Evolutionary conservation across 495 filamentous ascomycete genomes (phyloP), one percentile per base, ranked within the genome.

Genomic region (Clohesyomyces aquaticus): DNA sequence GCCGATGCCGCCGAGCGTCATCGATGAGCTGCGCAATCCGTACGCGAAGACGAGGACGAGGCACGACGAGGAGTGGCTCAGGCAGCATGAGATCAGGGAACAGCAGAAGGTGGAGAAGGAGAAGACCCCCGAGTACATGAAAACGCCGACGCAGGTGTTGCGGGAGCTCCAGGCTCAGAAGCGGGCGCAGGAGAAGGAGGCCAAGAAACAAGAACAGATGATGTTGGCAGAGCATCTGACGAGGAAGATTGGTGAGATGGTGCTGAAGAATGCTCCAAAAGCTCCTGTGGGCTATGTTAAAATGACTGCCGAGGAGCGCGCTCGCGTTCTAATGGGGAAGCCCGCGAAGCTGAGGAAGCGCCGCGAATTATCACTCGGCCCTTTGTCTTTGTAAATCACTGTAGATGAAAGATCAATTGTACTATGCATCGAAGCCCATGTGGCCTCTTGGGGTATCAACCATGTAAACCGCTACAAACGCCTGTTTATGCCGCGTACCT

Each of bases 1-100:
- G 18, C 93, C 93, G n/a, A 89, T 97, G 80, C 91, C 94, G 25
- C 74, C 77, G 47, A 78, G 72, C 25, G 83, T 97, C 29, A 82
- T 98, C 65, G 89, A 97, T 73, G 93, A 98, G 80, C 80, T 97
- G 72, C 82, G 94, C 63, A 88, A 88, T 77, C 89, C 88, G 68
- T 97, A 88, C 83, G 96, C 74, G 88, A 92, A 38, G 77, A 77
- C 32, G 6, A 38, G 32, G 32, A 38, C 32, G 32, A 38, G 32
- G 32, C 32, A 38, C 32, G 32, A 38, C 32, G 6, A 6, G 6
- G 32, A 38, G 14, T 38, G 6, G 6, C 6, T 38, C 32, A 14
- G 14, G 32, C 6, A 38, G 32, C 6, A 6, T 38, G n/a, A 48
- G 45, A 9, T 18, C 8, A 48, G 4, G 45, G 45, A n/a, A n/a